phyloP scores from a whole-genome alignment of 179 eudicot species.

The Sideroxylon spinosum region DNA sequence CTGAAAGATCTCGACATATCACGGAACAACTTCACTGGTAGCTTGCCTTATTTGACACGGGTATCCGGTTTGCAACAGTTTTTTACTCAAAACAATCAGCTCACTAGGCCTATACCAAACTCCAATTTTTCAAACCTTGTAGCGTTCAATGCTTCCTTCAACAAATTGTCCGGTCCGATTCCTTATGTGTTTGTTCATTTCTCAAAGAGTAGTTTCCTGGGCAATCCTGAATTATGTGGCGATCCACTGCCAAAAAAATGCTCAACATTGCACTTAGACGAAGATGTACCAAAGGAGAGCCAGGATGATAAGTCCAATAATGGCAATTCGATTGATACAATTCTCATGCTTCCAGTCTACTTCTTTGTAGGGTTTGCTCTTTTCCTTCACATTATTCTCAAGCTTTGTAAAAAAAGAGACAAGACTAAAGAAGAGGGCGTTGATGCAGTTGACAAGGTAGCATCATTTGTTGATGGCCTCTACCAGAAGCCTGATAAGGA shows the following conservation, averaged over 20 bases:
- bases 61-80: slow-evolving; percentile 29
- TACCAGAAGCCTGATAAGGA: slow-evolving; percentile 14
- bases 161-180: slow-evolving; percentile 32
- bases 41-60: slow-evolving; percentile 27
- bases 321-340: slow-evolving; percentile 8
- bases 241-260: slow-evolving; percentile 27
- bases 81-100: slow-evolving; percentile 28
- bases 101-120: slow-evolving; percentile 31
- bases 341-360: slow-evolving; percentile 31
- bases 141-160: slow-evolving; percentile 34
- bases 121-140: slow-evolving; percentile 25
- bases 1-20: slow-evolving; percentile 33
- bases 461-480: slow-evolving; percentile 16
- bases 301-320: neutral
- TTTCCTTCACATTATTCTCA: slow-evolving; percentile 16
- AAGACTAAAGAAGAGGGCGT: slow-evolving; percentile 12
- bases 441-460: slow-evolving; percentile 8
- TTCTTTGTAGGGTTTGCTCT: slow-evolving; percentile 20
- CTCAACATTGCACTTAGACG: neutral
- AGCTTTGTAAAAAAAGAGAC: slow-evolving; percentile 16
- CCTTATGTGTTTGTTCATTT: slow-evolving; percentile 19
- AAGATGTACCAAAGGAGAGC: neutral
- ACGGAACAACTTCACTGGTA: slow-evolving; percentile 26
- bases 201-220: slow-evolving; percentile 9
- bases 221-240: slow-evolving; percentile 26